These are phyloP conservation scores for Jaltomata sinuosa DNA, from an alignment of 257 asterid species.

Conservation along the genomic window DNA sequence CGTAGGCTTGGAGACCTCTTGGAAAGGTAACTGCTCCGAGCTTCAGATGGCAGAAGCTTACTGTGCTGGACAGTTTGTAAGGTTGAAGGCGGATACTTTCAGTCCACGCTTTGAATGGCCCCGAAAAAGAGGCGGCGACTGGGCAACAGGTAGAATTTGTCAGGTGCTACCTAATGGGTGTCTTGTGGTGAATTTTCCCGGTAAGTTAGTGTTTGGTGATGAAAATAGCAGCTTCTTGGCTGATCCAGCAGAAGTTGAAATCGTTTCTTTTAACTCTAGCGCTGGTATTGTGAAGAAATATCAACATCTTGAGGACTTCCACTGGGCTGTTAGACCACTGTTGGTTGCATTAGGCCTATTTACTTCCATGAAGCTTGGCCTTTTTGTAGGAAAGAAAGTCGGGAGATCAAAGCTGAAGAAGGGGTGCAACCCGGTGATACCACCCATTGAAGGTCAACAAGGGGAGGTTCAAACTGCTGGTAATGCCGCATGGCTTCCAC, in stretches of 20 bases:
- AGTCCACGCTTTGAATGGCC: conserved; percentile 87
- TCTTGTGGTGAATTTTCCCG: conserved; percentile 62
- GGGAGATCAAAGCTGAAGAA: conserved; percentile 23
- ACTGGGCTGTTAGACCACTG: conserved; percentile 86
- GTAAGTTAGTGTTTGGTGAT: conserved; percentile 36
- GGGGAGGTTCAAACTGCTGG: conserved; percentile 25
- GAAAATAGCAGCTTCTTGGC: conserved; percentile 39
- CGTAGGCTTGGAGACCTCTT: conserved; percentile 61
- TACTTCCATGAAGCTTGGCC: conserved; percentile 66
- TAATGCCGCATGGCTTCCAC: conserved; percentile 51
- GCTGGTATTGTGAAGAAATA: conserved; percentile 53
- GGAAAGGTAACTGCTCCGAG: conserved; percentile 61
- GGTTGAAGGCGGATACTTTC: conserved; percentile 35
- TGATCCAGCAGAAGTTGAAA: conserved; percentile 79
- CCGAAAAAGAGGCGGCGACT: conserved; percentile 45
- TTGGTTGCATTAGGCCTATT: conserved; percentile 65
- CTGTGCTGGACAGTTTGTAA: conserved; percentile 62
- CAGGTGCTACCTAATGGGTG: conserved; percentile 77
- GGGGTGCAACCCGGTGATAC: conserved; percentile 9
- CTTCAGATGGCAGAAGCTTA: conserved; percentile 79
- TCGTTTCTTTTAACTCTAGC: conserved; percentile 50
- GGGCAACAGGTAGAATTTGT: conserved; percentile 56
- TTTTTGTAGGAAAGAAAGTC: conserved; percentile 46
- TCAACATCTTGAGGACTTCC: conserved; percentile 82
- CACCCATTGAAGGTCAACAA: conserved; percentile 22